A percentile compares a stretch with the other conserved stretches of the same genome.
Conservation (phyloP, 805 yeast genomes). For the Huiozyma naganishii region DNA sequence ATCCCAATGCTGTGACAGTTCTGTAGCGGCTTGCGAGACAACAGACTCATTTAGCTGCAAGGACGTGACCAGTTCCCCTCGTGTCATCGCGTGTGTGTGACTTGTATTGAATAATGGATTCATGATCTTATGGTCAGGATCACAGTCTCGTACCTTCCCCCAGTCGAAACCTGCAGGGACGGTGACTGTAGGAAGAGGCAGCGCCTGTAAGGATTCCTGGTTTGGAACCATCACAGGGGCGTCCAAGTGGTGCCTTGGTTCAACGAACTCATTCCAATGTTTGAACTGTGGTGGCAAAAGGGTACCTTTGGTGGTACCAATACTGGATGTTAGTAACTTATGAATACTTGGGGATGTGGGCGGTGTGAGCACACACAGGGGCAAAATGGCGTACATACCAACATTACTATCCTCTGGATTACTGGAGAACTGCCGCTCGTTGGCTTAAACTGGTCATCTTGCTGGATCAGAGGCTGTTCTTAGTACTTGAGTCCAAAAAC, state of each 20-base stretch:
- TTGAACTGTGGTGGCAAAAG: constrained; percentile 30
- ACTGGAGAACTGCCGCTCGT: too few relatives aligned
- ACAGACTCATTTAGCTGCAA: constrained; percentile 4
- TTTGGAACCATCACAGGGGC: constrained; percentile 14
- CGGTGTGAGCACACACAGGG: too few relatives aligned
- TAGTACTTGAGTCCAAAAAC: too few relatives aligned
- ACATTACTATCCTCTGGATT: too few relatives aligned
- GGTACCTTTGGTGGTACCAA: not conserved
- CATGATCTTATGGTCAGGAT: constrained; percentile 18
- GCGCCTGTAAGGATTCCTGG: constrained; percentile 16
- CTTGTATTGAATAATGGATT: constrained; percentile 20
- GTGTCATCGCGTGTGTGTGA: not conserved
- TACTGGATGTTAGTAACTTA: too few relatives aligned
- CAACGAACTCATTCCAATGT: constrained; percentile 38
- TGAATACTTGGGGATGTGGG: too few relatives aligned
- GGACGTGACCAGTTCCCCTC: constrained; percentile 5
- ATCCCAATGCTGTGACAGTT: constrained; percentile 11
- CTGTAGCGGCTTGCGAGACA: not conserved
- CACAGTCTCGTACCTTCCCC: constrained; percentile 7
- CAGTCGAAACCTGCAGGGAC: constrained; percentile 12
- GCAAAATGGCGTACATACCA: too few relatives aligned
- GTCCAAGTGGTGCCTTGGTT: constrained; percentile 40
- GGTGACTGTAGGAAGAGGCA: constrained; percentile 24
- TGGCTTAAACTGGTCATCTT: too few relatives aligned
- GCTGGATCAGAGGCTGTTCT: too few relatives aligned